A percentile compares a stretch with the other conserved stretches of the same genome.
Evolutionary conservation across 805 yeast genomes (phyloP).

Genomic region (Metschnikowia gruessii): DNA sequence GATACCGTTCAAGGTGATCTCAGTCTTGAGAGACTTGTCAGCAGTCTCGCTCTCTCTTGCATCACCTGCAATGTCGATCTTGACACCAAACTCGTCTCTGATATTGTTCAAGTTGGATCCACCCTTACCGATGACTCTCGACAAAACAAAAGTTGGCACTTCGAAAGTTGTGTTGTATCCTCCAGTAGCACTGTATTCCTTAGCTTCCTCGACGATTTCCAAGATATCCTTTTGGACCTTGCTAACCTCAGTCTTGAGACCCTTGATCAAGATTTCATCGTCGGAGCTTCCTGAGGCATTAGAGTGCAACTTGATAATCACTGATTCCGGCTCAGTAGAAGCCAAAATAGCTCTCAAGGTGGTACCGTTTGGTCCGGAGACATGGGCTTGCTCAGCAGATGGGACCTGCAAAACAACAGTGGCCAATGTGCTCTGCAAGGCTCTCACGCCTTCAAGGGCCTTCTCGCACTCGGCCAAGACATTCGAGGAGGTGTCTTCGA

Average conservation of each 20-base stretch:
- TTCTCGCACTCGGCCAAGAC: conserved; percentile 53
- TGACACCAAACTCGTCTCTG: conserved; percentile 71
- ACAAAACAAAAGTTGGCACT: conserved; percentile 65
- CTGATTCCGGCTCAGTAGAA: conserved; percentile 38
- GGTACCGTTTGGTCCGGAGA: conserved; percentile 60
- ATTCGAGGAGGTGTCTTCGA: conserved; percentile 58
- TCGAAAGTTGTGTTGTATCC: conserved; percentile 46
- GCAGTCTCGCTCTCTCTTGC: conserved; percentile 33
- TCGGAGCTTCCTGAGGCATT: conserved; percentile 36
- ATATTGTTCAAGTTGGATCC: conserved; percentile 72
- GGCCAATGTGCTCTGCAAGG: conserved; percentile 51
- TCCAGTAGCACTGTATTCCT: conserved; percentile 42
- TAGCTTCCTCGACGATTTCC: conserved; percentile 53
- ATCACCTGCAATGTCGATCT: conserved; percentile 64
- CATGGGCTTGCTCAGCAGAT: conserved; percentile 52
- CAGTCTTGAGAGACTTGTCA: conserved; percentile 33
- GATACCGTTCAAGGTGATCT: conserved; percentile 61
- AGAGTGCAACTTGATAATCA: conserved; percentile 47
- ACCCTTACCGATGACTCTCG: conserved; percentile 85
- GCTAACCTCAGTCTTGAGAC: conserved; percentile 61
- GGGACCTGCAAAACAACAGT: conserved; percentile 51
- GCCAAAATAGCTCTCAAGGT: conserved; percentile 49
- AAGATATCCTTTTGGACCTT: conserved; percentile 52
- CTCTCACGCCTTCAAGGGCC: conserved; percentile 57
- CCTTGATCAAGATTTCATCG: conserved; percentile 63